Percentiles rank a stretch among this genome's conserved stretches.
These are phyloP conservation scores for Naganishia onofrii DNA, from an alignment of 768 basidiomycete species.

Conservation along the genomic window DNA sequence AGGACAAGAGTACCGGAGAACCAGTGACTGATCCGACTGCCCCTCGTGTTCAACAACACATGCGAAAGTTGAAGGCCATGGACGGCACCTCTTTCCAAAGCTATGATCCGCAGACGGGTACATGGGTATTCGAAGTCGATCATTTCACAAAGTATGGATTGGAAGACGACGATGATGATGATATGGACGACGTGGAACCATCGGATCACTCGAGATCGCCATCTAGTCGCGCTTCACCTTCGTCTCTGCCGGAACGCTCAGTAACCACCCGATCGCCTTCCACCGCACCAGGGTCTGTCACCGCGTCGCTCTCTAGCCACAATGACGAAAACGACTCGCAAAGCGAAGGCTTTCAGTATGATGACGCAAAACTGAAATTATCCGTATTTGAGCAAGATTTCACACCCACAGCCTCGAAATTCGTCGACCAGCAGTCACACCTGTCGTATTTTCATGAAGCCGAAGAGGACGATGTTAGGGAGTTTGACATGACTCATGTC, in stretches of 20 bases:
- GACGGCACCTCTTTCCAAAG: constrained; percentile 78
- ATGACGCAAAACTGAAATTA: neutral
- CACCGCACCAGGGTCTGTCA: constrained; percentile 20
- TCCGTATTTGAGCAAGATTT: constrained; percentile 19
- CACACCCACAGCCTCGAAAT: constrained; percentile 10
- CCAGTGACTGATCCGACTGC: constrained; percentile 78
- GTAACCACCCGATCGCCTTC: constrained; percentile 12
- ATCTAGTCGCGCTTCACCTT: neutral
- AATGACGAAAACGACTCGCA: constrained; percentile 1
- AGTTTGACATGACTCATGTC: constrained; percentile 27
- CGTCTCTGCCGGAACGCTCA: neutral
- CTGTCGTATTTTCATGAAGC: constrained; percentile 50
- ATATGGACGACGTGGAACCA: constrained; percentile 21
- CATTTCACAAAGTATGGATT: constrained; percentile 64
- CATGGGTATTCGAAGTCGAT: constrained; percentile 90
- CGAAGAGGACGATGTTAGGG: constrained; percentile 41
- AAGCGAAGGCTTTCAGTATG: constrained; percentile 8
- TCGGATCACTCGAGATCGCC: constrained; percentile 6
- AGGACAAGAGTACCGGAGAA: constrained; percentile 85
- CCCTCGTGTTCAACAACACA: constrained; percentile 66
- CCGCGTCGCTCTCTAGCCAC: constrained; percentile 1
- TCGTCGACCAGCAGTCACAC: neutral
- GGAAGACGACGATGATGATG: constrained; percentile 40
- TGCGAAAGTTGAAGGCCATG: constrained; percentile 79
- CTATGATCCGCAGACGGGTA: constrained; percentile 76